phyloP scores from a whole-genome alignment of 108 stramenopile species.

The Nannochloropsis gaditana region DNA sequence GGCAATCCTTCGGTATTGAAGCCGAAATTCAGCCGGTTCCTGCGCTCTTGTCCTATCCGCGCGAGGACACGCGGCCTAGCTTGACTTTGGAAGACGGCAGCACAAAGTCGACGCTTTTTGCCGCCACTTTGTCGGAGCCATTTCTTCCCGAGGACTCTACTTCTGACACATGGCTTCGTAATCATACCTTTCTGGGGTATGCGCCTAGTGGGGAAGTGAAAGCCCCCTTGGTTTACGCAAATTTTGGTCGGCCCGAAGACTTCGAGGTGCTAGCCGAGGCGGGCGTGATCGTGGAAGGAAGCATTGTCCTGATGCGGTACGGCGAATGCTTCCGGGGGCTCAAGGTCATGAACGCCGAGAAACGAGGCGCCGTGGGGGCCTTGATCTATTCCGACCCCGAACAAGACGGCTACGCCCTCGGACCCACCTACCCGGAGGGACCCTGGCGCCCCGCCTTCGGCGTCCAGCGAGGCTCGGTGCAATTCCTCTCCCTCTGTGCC shows the following conservation, averaged over 20 bases:
- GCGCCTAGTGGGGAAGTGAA: constrained; percentile 55
- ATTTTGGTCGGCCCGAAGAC: constrained; percentile 65
- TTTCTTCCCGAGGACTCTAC: constrained; percentile 54
- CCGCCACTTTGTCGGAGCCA: constrained; percentile 56
- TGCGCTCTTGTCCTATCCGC: constrained; percentile 58
- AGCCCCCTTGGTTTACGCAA: constrained; percentile 59
- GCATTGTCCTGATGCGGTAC: constrained; percentile 61
- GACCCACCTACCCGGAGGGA: constrained; percentile 60
- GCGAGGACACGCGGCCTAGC: constrained; percentile 26
- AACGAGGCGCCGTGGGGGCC: constrained; percentile 54
- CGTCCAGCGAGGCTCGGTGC: constrained; percentile 62
- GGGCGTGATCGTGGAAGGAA: constrained; percentile 54
- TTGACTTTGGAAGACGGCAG: constrained; percentile 22
- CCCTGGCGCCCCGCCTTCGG: constrained; percentile 56
- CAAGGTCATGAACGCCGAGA: constrained; percentile 64
- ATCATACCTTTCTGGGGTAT: constrained; percentile 64
- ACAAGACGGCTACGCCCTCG: constrained; percentile 58
- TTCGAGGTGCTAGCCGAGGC: constrained; percentile 54
- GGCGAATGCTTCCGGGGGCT: constrained; percentile 66
- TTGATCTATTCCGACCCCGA: constrained; percentile 62
- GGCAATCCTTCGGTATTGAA: constrained; percentile 47
- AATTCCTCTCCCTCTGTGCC: constrained; percentile 59
- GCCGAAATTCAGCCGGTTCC: constrained; percentile 53
- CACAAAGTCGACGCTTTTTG: constrained; percentile 38
- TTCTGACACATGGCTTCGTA: constrained; percentile 58